Evolutionary conservation across 1,284 basidiomycete species (phyloP), one percentile per base, ranked within the genome.

Genomic region (Moesziomyces parantarcticus): DNA sequence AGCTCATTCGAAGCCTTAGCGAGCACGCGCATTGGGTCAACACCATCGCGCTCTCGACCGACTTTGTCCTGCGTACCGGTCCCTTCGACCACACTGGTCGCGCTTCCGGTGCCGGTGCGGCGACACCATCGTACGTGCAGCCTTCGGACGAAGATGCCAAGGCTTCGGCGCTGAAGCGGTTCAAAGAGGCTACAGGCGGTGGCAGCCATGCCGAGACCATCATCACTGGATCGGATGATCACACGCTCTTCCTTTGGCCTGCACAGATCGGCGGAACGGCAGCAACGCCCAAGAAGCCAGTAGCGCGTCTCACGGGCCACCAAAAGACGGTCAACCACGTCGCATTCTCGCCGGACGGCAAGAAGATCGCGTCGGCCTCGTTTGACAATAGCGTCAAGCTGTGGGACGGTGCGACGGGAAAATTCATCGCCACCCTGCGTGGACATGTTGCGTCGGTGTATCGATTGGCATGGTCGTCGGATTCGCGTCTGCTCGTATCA

Each of bases 11-110:
- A 39, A 91, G 90, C 1, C 86, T 99, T 26, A 93, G 92, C 84
- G 94, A 97, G 72, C 97, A 99, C 79, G 95, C 95, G 0, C 97
- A 99, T 82, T 98, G 95, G 96, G 96, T 99, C 21, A 99, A 95
- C 46, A 98, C 95, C 0, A 89, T 99, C 48, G 91, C 96, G 2
- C 88, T 99, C 57, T 96, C 94, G 80, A 97, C 95, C 16, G 96
- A 99, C 84, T 97, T 95, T 82, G 89, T 96, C 16, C 88, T 97
- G 10, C 90, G 95, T 4, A 98, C 96, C 0, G 96, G 97, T 0
- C 94, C 96, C 0, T 99, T 92, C 77, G 95, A 97, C 83, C 92
- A 97, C 75, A 91, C 88, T 0, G 78, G 78, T 48, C 60, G 59
- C 7, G 75, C 59, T 1, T 21, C 53, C 23, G 40, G 47, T 9